phyloP scores from a whole-genome alignment of 305 asterid species.

The Fraxinus velutina region DNA sequence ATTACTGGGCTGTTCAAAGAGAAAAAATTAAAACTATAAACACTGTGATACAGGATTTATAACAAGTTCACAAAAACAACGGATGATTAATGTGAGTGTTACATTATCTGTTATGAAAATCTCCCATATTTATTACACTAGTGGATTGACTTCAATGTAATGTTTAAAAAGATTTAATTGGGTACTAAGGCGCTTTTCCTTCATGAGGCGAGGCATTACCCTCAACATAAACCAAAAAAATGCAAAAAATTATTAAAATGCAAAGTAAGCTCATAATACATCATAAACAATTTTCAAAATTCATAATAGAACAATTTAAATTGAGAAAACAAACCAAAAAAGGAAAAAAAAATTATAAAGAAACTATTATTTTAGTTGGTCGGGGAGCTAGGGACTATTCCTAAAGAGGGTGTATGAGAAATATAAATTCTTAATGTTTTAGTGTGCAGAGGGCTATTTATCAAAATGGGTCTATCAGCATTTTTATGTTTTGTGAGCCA shows the following conservation, averaged over 20 bases:
- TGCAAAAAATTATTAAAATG: not conserved
- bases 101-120: slow-evolving; percentile 8
- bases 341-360: not conserved
- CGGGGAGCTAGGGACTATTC: not conserved
- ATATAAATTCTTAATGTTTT: not conserved
- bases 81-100: not conserved
- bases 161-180: not conserved
- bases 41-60: not conserved
- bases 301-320: not conserved
- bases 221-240: not conserved
- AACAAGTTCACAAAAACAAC: slow-evolving; percentile 19
- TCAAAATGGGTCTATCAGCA: not conserved
- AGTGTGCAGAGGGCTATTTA: not conserved
- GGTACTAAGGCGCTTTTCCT: not conserved
- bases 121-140: slow-evolving; percentile 5
- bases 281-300: not conserved
- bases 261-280: not conserved
- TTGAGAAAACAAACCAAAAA: not conserved
- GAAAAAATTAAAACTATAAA: slow-evolving; percentile 16
- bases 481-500: not conserved
- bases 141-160: not conserved
- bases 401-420: not conserved
- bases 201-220: not conserved
- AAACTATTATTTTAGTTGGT: not conserved
- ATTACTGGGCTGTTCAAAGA: slow-evolving; percentile 58